Conservation (phyloP, 2,329 filamentous ascomycete genomes). For the Berkeleyomyces basicola region DNA sequence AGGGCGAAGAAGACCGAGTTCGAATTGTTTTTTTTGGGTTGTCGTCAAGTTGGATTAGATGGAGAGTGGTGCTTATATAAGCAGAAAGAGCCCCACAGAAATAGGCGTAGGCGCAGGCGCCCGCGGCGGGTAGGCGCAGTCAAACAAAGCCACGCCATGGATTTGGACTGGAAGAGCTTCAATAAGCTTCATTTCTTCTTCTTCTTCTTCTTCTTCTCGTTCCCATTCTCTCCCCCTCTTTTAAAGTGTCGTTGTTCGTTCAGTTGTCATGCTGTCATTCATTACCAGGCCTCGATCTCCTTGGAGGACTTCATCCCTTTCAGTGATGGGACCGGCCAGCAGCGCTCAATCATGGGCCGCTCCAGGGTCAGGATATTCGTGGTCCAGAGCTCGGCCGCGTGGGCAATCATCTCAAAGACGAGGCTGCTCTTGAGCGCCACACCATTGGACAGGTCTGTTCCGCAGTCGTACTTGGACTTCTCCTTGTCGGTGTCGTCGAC, state of each 20-base stretch:
- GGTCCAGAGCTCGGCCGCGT: constrained; percentile 18
- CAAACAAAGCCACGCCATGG: no score
- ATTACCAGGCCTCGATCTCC: background rate
- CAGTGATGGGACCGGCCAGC: background rate
- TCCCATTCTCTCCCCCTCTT: no score
- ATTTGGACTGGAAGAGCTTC: no score
- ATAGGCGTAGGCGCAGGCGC: background rate
- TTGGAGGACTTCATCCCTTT: background rate
- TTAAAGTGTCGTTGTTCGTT: no score
- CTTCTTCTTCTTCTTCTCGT: no score
- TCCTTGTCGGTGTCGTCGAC: background rate
- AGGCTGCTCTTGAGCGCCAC: constrained; percentile 18
- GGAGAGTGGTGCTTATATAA: background rate
- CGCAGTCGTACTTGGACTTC: constrained; percentile 7
- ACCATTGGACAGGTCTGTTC: constrained; percentile 14
- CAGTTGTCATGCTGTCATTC: no score
- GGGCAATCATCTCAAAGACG: constrained; percentile 18
- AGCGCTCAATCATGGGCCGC: constrained; percentile 12
- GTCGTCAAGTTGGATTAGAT: background rate
- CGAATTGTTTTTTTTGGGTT: background rate
- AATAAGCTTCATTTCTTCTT: no score
- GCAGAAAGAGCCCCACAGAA: background rate
- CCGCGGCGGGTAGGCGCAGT: no score
- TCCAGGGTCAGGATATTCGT: constrained; percentile 16
- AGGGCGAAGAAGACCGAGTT: no score